Percentiles rank a stretch among this genome's conserved stretches.
phyloP scores from a whole-genome alignment of 768 basidiomycete genomes.

The Phylloporus sp. region DNA sequence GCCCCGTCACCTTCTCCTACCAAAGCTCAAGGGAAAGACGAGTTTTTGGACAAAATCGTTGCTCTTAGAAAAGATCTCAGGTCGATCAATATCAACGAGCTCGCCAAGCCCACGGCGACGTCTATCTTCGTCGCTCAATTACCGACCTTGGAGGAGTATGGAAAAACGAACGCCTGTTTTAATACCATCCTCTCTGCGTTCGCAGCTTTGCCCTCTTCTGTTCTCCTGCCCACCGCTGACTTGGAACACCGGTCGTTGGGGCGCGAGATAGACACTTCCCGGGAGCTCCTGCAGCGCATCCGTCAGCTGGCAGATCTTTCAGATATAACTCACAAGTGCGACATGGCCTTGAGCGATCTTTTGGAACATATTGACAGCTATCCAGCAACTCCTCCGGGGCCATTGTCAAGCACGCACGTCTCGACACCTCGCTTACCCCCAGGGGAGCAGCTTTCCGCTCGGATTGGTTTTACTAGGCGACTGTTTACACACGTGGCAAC shows the following conservation, averaged over 20 bases:
- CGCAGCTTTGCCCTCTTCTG: conserved; percentile 40
- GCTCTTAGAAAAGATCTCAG: conserved; percentile 55
- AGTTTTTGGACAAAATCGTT: conserved; percentile 47
- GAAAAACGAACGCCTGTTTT: conserved; percentile 46
- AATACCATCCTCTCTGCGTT: conserved; percentile 42
- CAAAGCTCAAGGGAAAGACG: conserved; percentile 37
- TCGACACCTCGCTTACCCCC: conserved; percentile 43
- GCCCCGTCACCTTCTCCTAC: conserved; percentile 31
- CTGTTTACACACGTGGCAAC: conserved; percentile 44
- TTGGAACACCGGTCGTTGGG: conserved; percentile 59
- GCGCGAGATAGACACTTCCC: conserved; percentile 51
- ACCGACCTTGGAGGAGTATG: conserved; percentile 46
- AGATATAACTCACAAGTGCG: conserved; percentile 49
- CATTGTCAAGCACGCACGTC: conserved; percentile 47
- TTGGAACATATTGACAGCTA: conserved; percentile 84
- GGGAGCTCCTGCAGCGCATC: conserved; percentile 46
- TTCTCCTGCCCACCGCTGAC: conserved; percentile 40
- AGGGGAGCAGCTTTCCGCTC: conserved; percentile 60
- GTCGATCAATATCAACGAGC: conserved; percentile 54
- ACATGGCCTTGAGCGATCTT: conserved; percentile 76
- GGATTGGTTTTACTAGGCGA: conserved; percentile 58
- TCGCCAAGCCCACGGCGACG: conserved; percentile 38
- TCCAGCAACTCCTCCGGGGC: conserved; percentile 52
- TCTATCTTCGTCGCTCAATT: conserved; percentile 38
- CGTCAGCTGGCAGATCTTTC: conserved; percentile 52